Conservation (phyloP, 2,329 filamentous ascomycete genomes). For the Bimuria novae-zelandiae region DNA sequence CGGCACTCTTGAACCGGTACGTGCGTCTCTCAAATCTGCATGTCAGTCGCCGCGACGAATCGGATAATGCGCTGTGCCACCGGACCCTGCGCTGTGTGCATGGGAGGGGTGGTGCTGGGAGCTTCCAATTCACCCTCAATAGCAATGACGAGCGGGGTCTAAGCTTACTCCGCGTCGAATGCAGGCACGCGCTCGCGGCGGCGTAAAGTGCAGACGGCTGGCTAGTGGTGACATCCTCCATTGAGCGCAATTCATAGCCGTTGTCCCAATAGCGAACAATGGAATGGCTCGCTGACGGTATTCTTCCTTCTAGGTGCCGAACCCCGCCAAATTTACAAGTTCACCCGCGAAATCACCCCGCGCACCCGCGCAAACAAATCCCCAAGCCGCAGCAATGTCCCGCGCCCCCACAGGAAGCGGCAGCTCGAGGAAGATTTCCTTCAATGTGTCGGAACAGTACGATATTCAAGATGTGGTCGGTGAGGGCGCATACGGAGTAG, state of each 20-base stretch:
- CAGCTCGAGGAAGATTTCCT: constrained; percentile 88
- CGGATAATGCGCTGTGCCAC: too few species aligned
- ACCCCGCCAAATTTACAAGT: too few species aligned
- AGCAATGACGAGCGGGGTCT: constrained; percentile 2
- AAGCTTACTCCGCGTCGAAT: background rate
- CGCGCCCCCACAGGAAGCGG: constrained; percentile 49
- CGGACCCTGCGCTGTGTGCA: too few species aligned
- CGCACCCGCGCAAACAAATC: constrained; percentile 26
- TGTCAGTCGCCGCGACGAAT: too few species aligned
- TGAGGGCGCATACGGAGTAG: constrained; percentile 96
- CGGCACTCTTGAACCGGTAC: background rate
- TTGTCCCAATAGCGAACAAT: constrained; percentile 27
- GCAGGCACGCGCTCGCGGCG: constrained; percentile 9
- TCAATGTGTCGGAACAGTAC: constrained; percentile 99
- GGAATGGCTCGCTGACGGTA: constrained; percentile 9
- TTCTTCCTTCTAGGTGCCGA: background rate
- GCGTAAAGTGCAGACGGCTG: constrained; percentile 15
- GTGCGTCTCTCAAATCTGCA: too few species aligned
- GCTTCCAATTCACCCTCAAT: background rate
- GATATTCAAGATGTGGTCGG: constrained; percentile 99
- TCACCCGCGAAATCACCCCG: constrained; percentile 17
- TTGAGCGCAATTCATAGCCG: constrained; percentile 21
- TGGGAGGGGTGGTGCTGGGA: background rate
- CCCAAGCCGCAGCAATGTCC: constrained; percentile 38
- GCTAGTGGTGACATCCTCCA: constrained; percentile 18